These are phyloP conservation scores for Solanum tarijense DNA, from an alignment of 257 asterid species.

Conservation along the genomic window DNA sequence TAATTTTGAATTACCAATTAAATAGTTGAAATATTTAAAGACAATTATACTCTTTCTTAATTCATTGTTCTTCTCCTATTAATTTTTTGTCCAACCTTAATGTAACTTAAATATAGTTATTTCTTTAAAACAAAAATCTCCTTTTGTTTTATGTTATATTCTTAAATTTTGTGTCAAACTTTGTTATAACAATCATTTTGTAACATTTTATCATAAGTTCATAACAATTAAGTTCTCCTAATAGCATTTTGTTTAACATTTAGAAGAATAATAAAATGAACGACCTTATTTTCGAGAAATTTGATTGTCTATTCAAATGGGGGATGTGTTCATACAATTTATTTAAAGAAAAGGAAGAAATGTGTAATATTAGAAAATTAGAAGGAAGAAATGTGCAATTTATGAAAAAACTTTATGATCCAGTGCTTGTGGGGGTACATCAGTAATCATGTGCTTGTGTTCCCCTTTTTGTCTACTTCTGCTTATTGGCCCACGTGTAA, in stretches of 20 bases:
- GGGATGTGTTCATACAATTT: too few relatives aligned
- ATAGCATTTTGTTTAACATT: not conserved
- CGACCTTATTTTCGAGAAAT: too few relatives aligned
- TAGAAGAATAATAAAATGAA: too few relatives aligned
- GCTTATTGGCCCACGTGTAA: not conserved
- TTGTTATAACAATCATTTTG: not conserved
- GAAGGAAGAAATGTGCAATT: not conserved
- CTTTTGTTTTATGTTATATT: not conserved
- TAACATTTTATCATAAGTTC: too few relatives aligned
- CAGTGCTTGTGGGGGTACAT: not conserved
- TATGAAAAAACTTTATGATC: not conserved
- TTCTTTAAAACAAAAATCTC: not conserved
- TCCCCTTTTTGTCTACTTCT: slow-evolving; percentile 18
- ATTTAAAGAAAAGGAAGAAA: not conserved
- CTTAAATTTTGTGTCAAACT: fast-evolving
- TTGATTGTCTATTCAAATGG: too few relatives aligned
- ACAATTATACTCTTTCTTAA: not conserved
- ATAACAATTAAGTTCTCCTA: too few relatives aligned
- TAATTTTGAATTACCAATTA: not conserved
- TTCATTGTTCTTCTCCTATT: not conserved
- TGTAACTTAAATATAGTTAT: not conserved
- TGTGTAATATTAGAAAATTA: not conserved
- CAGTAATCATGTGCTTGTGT: slow-evolving; percentile 36
- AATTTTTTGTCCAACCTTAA: not conserved
- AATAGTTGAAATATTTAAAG: too few relatives aligned